Evolutionary conservation across 2,329 filamentous ascomycete species (phyloP).

Genomic region (Aspergillus sp.): DNA sequence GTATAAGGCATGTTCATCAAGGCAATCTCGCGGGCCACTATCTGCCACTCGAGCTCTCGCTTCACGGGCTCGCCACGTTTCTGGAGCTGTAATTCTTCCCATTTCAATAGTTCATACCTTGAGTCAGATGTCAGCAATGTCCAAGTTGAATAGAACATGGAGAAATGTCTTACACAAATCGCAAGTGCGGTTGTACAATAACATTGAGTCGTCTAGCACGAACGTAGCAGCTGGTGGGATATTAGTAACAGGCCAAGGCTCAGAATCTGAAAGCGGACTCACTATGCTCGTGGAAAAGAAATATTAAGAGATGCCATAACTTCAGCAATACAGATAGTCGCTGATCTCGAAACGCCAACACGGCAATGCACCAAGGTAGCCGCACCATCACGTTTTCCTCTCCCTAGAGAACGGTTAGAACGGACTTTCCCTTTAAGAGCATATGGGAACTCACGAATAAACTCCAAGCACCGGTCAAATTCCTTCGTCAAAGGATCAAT

Average conservation of each 20-base stretch:
- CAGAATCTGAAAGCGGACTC: constrained; percentile 24
- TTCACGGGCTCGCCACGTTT: constrained; percentile 49
- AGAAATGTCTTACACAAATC: constrained; percentile 60
- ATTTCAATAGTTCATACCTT: constrained; percentile 80
- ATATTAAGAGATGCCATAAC: constrained; percentile 78
- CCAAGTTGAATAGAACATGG: not conserved
- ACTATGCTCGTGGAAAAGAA: constrained; percentile 86
- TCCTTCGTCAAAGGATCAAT: constrained; percentile 85
- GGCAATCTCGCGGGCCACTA: constrained; percentile 82
- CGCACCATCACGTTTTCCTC: constrained; percentile 66
- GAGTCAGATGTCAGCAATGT: constrained; percentile 10
- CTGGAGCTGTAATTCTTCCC: constrained; percentile 72
- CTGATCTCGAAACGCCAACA: constrained; percentile 89
- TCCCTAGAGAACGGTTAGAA: constrained; percentile 49
- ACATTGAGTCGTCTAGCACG: constrained; percentile 88
- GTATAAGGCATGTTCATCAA: constrained; percentile 94
- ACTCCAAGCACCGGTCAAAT: constrained; percentile 77
- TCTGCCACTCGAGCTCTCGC: constrained; percentile 85
- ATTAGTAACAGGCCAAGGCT: not conserved
- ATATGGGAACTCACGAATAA: constrained; percentile 65
- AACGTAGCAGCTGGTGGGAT: constrained; percentile 65
- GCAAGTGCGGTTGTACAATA: constrained; percentile 93
- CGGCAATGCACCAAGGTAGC: constrained; percentile 94
- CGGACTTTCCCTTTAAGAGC: not conserved
- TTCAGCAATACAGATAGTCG: constrained; percentile 98